Conservation (phyloP, 768 basidiomycete species). For the Leccinellum rugosiceps region DNA sequence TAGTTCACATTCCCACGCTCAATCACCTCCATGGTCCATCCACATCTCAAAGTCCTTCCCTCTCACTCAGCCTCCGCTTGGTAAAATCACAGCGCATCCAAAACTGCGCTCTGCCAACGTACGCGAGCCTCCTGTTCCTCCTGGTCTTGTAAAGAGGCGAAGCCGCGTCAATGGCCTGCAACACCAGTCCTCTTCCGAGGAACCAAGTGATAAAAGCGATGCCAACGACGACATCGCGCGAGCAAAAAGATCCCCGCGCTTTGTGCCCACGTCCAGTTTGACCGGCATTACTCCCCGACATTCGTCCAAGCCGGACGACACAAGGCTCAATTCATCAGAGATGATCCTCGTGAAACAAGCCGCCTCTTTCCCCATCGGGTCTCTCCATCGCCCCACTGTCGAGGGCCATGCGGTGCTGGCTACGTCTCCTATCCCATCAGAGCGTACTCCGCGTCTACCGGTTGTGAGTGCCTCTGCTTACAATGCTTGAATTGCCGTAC, state of each 20-base stretch:
- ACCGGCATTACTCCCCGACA: not conserved
- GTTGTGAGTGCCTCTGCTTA: slow-evolving; percentile 27
- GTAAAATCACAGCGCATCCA: slow-evolving; percentile 26
- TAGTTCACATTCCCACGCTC: slow-evolving; percentile 22
- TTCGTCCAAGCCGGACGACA: not conserved
- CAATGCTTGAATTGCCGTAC: slow-evolving; percentile 11
- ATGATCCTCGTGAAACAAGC: slow-evolving; percentile 8
- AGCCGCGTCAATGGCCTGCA: slow-evolving; percentile 22
- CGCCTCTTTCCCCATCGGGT: slow-evolving; percentile 4
- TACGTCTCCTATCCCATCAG: slow-evolving; percentile 1
- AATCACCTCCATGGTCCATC: slow-evolving; percentile 24
- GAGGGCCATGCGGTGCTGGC: slow-evolving; percentile 1
- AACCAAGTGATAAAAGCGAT: slow-evolving; percentile 30
- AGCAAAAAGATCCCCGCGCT: slow-evolving; percentile 8
- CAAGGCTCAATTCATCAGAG: not conserved
- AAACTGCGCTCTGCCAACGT: slow-evolving; percentile 26
- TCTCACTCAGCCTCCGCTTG: slow-evolving; percentile 27
- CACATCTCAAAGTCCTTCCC: slow-evolving; percentile 32
- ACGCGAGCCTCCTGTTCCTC: slow-evolving; percentile 32
- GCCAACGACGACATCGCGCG: slow-evolving; percentile 15
- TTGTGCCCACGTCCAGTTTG: not conserved
- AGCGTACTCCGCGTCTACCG: slow-evolving; percentile 12
- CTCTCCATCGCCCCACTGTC: slow-evolving; percentile 2
- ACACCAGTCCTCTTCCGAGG: slow-evolving; percentile 27
- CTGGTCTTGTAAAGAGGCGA: slow-evolving; percentile 28